Percentiles rank a stretch among this genome's conserved stretches.
phyloP scores from a whole-genome alignment of 441 rosid genomes.

The Viola pubescens region DNA sequence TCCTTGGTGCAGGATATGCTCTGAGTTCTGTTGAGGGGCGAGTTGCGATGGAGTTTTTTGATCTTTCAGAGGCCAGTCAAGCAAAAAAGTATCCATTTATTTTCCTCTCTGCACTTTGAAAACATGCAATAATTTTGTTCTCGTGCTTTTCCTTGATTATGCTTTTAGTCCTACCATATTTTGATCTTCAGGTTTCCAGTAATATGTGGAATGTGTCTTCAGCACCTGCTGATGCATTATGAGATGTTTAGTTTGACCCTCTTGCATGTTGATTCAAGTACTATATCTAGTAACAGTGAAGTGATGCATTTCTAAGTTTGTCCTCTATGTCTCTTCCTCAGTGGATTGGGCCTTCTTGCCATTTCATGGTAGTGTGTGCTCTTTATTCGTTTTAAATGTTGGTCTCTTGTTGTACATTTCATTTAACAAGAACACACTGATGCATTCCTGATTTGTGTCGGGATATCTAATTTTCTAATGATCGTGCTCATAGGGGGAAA shows the following conservation, averaged over 20 bases:
- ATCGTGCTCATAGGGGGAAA: no score
- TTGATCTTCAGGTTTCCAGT: neutral
- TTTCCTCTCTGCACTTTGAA: neutral
- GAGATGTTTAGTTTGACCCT: neutral
- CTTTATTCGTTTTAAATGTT: no score
- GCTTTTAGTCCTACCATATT: neutral
- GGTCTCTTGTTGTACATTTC: no score
- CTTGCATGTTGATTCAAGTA: neutral
- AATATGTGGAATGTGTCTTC: no score
- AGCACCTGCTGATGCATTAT: neutral
- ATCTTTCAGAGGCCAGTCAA: conserved; percentile 85
- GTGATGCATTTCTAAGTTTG: neutral
- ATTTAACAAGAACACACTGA: no score
- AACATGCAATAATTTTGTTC: neutral
- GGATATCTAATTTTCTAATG: no score
- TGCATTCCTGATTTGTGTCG: no score
- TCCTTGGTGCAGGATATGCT: conserved; percentile 66
- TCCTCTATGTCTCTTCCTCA: neutral
- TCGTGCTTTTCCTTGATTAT: neutral
- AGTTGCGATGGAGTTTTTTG: conserved; percentile 93
- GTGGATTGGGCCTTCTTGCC: no score
- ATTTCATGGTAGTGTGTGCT: no score
- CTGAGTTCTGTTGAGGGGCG: conserved; percentile 95
- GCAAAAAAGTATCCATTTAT: conserved; percentile 63
- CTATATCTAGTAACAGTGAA: neutral